A percentile compares a stretch with the other conserved stretches of the same genome.
Evolutionary conservation across 176 grass and related monocot genomes (phyloP).

Genomic region (Pharus latifolius): DNA sequence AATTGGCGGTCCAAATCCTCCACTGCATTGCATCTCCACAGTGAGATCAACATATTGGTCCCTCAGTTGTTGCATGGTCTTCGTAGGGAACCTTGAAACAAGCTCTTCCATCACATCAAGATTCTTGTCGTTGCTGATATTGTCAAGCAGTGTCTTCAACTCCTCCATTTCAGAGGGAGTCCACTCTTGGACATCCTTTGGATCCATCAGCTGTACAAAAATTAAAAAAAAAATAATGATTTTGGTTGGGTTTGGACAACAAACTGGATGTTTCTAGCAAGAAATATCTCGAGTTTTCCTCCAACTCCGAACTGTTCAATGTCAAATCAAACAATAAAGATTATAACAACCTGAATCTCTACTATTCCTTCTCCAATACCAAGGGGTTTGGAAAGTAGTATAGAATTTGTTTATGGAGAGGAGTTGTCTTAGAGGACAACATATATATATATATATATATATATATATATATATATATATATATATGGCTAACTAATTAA

Average conservation of each 20-base stretch:
- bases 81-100: neutral
- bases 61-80: conserved; percentile 19
- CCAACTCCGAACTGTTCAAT: neutral
- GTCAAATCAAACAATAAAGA: neutral
- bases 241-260: too few relatives aligned
- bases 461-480: neutral
- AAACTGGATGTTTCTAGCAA: too few relatives aligned
- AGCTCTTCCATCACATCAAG: neutral
- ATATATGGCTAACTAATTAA: neutral
- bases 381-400: too few relatives aligned
- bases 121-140: neutral
- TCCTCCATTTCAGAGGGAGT: conserved; percentile 3
- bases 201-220: conserved; percentile 22
- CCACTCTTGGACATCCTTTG: conserved; percentile 9
- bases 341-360: neutral
- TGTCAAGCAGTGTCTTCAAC: conserved; percentile 15
- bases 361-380: neutral
- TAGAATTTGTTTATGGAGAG: neutral
- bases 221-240: too few relatives aligned
- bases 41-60: conserved; percentile 8
- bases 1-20: neutral
- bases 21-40: neutral
- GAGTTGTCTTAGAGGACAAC: neutral
- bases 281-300: too few relatives aligned
- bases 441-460: neutral